A percentile compares a stretch with the other conserved stretches of the same genome.
phyloP scores from a whole-genome alignment of 1,139 yeast species.

The Candida sp. region DNA sequence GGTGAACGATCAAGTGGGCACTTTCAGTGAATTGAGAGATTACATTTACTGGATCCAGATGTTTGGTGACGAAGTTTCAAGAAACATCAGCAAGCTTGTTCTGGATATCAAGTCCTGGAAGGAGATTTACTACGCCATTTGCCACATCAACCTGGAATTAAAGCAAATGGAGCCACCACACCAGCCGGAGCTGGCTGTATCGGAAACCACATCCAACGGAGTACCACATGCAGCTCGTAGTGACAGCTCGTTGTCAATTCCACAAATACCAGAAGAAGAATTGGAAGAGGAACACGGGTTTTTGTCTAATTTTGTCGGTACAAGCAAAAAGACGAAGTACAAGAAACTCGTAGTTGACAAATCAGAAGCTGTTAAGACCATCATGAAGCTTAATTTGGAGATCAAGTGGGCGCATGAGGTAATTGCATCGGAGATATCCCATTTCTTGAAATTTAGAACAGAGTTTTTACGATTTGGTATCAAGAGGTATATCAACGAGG shows the following conservation, averaged over 20 bases:
- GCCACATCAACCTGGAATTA: slow-evolving; percentile 34
- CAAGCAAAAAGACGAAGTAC: slow-evolving; percentile 38
- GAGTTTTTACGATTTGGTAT: slow-evolving; percentile 41
- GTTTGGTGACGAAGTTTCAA: slow-evolving; percentile 34
- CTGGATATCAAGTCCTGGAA: slow-evolving; percentile 56
- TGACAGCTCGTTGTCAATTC: slow-evolving; percentile 13
- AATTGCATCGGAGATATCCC: slow-evolving; percentile 66
- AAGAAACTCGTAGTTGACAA: slow-evolving; percentile 32
- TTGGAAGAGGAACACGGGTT: slow-evolving; percentile 28
- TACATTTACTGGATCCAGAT: slow-evolving; percentile 35
- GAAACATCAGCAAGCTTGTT: slow-evolving; percentile 41
- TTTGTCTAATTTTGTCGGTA: slow-evolving; percentile 35
- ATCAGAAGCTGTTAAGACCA: slow-evolving; percentile 36
- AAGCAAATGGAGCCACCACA: slow-evolving; percentile 16
- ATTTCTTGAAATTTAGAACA: slow-evolving; percentile 55
- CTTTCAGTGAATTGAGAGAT: slow-evolving; percentile 21
- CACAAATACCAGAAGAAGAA: slow-evolving; percentile 12
- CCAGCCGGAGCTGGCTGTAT: neutral
- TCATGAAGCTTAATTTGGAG: slow-evolving; percentile 37
- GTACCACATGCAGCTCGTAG: neutral
- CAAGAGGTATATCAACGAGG: slow-evolving; percentile 29
- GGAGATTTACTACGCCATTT: slow-evolving; percentile 36
- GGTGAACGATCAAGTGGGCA: slow-evolving; percentile 16
- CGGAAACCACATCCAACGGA: neutral
- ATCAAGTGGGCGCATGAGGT: slow-evolving; percentile 57